These are phyloP conservation scores for Penicillium lividum DNA, from an alignment of 495 filamentous ascomycete genomes.

Conservation along the genomic window DNA sequence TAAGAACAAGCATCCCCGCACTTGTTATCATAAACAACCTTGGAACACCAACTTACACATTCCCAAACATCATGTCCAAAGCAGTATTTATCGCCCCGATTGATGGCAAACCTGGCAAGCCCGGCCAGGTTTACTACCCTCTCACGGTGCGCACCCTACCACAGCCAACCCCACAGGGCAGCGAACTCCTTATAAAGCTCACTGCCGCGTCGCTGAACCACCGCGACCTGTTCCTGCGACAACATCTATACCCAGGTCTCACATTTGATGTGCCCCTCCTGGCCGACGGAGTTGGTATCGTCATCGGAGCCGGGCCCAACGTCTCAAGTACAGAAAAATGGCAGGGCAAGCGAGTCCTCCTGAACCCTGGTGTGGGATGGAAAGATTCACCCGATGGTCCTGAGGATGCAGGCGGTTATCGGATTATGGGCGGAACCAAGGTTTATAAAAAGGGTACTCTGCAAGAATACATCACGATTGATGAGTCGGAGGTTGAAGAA, in stretches of 20 bases:
- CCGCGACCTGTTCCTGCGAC: conserved; percentile 88
- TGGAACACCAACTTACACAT: not conserved
- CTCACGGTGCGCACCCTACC: conserved; percentile 62
- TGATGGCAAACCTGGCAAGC: conserved; percentile 68
- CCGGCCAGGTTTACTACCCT: conserved; percentile 78
- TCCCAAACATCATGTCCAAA: conserved; percentile 50
- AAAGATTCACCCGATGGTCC: conserved; percentile 67
- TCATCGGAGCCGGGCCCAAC: conserved; percentile 61
- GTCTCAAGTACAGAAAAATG: conserved; percentile 48
- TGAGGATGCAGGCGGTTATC: conserved; percentile 60
- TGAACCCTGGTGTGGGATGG: conserved; percentile 79
- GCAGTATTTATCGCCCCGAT: conserved; percentile 51
- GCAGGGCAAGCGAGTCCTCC: conserved; percentile 67
- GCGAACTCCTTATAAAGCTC: conserved; percentile 68
- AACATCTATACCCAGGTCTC: conserved; percentile 83
- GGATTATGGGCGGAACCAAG: conserved; percentile 72
- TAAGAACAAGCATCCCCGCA: conserved; percentile 20
- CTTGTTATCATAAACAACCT: conserved; percentile 7
- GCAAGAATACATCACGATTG: conserved; percentile 68
- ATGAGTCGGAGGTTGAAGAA: conserved; percentile 69
- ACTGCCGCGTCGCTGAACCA: conserved; percentile 84
- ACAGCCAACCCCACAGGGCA: conserved; percentile 58
- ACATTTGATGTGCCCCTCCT: conserved; percentile 75
- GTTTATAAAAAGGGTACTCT: conserved; percentile 64
- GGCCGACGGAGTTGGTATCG: conserved; percentile 74